These are phyloP conservation scores for Lactuca sativa DNA, from an alignment of 129 eudicot species.

Conservation along the genomic window DNA sequence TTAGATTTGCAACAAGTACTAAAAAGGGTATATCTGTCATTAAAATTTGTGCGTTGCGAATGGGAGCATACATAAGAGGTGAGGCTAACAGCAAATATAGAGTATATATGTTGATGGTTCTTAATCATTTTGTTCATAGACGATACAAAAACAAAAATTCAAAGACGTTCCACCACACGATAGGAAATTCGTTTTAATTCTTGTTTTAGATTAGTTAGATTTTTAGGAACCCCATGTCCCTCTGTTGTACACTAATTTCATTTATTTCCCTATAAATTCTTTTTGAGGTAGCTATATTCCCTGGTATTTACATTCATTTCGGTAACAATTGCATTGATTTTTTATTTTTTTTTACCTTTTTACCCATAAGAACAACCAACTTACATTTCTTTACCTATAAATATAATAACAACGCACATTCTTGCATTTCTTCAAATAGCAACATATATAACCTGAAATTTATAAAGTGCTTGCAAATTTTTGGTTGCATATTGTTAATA, in stretches of 20 bases:
- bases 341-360: too few relatives aligned
- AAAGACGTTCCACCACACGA: constrained; percentile 8
- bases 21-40: neutral
- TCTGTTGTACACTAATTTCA: constrained; percentile 32
- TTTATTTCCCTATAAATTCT: constrained; percentile 28
- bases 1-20: constrained; percentile 4
- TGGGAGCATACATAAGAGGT: constrained; percentile 18
- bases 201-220: constrained; percentile 37
- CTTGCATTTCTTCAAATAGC: too few relatives aligned
- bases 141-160: constrained; percentile 9
- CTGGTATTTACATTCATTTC: neutral
- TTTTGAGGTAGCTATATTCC: constrained; percentile 27
- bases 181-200: constrained; percentile 17
- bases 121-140: constrained; percentile 9
- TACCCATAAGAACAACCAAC: too few relatives aligned
- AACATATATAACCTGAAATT: too few relatives aligned
- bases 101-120: constrained; percentile 1
- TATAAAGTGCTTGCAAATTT: too few relatives aligned
- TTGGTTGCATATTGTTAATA: too few relatives aligned
- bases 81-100: constrained; percentile 24
- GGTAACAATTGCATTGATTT: neutral
- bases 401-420: too few relatives aligned
- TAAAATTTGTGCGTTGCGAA: neutral
- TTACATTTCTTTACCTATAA: too few relatives aligned
- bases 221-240: constrained; percentile 29